phyloP scores from a whole-genome alignment of 805 yeast species.

The Priceomyces fermenticarens region DNA sequence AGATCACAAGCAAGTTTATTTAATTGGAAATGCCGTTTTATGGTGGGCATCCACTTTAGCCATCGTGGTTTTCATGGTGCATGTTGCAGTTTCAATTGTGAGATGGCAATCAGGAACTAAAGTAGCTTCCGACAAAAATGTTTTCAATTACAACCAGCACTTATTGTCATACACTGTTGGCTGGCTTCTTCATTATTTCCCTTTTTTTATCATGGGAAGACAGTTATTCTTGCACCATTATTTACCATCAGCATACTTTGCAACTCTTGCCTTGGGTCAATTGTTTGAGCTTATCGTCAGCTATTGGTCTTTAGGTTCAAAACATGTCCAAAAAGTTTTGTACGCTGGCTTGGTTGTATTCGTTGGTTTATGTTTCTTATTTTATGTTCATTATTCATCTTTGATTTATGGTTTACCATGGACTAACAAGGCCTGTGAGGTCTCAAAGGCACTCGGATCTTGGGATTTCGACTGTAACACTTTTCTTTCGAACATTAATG shows the following conservation, averaged over 20 bases:
- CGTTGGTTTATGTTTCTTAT: slow-evolving; percentile 46
- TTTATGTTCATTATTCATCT: slow-evolving; percentile 65
- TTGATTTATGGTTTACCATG: slow-evolving; percentile 76
- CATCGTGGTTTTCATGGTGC: slow-evolving; percentile 49
- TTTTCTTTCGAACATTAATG: slow-evolving; percentile 37
- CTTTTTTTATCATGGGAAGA: slow-evolving; percentile 85
- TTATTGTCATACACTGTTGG: slow-evolving; percentile 62
- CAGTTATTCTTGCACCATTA: slow-evolving; percentile 93
- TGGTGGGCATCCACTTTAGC: slow-evolving; percentile 71
- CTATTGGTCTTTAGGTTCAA: slow-evolving; percentile 36
- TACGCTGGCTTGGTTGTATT: slow-evolving; percentile 47
- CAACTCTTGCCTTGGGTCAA: slow-evolving; percentile 73
- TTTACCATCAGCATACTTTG: slow-evolving; percentile 89
- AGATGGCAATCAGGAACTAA: slow-evolving; percentile 59
- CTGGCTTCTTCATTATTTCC: slow-evolving; percentile 68
- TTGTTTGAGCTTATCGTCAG: slow-evolving; percentile 49
- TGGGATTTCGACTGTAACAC: slow-evolving; percentile 90
- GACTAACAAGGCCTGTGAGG: slow-evolving; percentile 67
- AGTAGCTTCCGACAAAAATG: slow-evolving; percentile 48
- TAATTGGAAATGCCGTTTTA: slow-evolving; percentile 73
- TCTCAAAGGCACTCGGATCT: slow-evolving; percentile 52
- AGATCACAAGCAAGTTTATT: slow-evolving; percentile 59
- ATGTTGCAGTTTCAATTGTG: slow-evolving; percentile 44
- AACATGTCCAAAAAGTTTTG: slow-evolving; percentile 42
- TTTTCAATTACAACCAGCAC: slow-evolving; percentile 64